Evolutionary conservation across 495 filamentous ascomycete species (phyloP).

Genomic region (Podospora conica): DNA sequence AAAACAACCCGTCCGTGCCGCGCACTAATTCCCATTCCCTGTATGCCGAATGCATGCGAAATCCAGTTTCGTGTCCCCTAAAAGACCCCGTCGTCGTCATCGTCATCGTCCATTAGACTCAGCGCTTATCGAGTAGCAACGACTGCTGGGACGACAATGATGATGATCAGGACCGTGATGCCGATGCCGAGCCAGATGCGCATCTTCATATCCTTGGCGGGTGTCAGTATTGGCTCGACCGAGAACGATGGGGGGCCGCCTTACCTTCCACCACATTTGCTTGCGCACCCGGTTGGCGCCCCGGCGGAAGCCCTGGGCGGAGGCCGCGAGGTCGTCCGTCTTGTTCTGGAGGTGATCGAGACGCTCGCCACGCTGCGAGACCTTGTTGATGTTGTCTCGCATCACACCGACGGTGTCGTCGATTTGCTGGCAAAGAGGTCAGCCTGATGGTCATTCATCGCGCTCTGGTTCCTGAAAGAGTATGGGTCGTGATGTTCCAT

Average conservation of each 20-base stretch:
- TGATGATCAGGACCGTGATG: constrained; percentile 77
- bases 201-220: constrained; percentile 88
- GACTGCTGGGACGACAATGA: constrained; percentile 81
- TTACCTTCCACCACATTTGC: constrained; percentile 65
- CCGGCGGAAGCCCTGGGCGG: constrained; percentile 88
- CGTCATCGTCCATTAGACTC: constrained; percentile 19
- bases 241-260: not conserved
- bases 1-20: constrained; percentile 22
- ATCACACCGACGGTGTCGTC: constrained; percentile 88
- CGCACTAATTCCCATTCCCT: constrained; percentile 21
- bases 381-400: constrained; percentile 91
- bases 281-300: constrained; percentile 94
- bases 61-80: constrained; percentile 27
- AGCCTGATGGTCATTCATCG: constrained; percentile 4
- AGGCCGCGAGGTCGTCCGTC: constrained; percentile 85
- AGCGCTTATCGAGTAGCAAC: constrained; percentile 26
- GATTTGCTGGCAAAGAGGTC: constrained; percentile 67
- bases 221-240: constrained; percentile 40
- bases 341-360: constrained; percentile 91
- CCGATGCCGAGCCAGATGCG: constrained; percentile 87
- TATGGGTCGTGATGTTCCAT: not conserved
- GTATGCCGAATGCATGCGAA: constrained; percentile 25
- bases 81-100: constrained; percentile 14
- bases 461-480: not conserved
- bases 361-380: constrained; percentile 82